These are phyloP conservation scores for Amphibolis antarctica DNA, from an alignment of 106 monocot genomes.

Conservation along the genomic window DNA sequence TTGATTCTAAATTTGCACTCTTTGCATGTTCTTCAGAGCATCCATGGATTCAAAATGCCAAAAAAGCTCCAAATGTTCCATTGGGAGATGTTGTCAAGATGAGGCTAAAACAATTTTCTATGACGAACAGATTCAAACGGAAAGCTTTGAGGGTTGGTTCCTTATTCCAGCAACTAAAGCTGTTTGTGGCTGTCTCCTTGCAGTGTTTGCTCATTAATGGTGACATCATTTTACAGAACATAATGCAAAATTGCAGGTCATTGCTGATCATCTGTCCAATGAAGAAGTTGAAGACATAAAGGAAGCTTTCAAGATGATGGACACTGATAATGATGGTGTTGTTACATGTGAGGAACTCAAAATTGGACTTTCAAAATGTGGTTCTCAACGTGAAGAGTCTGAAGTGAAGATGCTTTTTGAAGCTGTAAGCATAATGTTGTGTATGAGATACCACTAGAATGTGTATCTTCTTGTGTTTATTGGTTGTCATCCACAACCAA, in stretches of 20 bases:
- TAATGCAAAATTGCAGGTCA: conserved; percentile 1
- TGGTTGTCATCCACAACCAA: too few species aligned
- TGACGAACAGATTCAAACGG: conserved; percentile 23
- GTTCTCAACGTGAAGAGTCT: conserved; percentile 6
- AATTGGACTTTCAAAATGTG: conserved; percentile 7
- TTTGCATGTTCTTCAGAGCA: conserved; percentile 8
- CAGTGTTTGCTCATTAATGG: background rate
- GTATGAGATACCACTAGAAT: too few species aligned
- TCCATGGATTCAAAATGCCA: conserved; percentile 23
- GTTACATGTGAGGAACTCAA: conserved; percentile 15
- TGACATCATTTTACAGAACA: background rate
- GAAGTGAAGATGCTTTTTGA: conserved; percentile 18
- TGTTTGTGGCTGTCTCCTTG: background rate
- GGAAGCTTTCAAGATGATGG: conserved; percentile 18
- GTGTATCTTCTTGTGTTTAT: too few species aligned
- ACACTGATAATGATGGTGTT: conserved; percentile 10
- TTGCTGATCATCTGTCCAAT: conserved; percentile 12
- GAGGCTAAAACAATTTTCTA: conserved; percentile 17
- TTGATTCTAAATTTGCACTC: too few species aligned
- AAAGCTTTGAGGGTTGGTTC: conserved; percentile 12
- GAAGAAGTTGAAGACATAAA: conserved; percentile 19
- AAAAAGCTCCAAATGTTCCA: conserved; percentile 21
- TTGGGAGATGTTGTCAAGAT: conserved; percentile 14
- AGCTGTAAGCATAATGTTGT: conserved; percentile 7
- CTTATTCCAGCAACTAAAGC: background rate